These are phyloP conservation scores for Claviceps sp. DNA, from an alignment of 2,329 filamentous ascomycete genomes.

Conservation along the genomic window DNA sequence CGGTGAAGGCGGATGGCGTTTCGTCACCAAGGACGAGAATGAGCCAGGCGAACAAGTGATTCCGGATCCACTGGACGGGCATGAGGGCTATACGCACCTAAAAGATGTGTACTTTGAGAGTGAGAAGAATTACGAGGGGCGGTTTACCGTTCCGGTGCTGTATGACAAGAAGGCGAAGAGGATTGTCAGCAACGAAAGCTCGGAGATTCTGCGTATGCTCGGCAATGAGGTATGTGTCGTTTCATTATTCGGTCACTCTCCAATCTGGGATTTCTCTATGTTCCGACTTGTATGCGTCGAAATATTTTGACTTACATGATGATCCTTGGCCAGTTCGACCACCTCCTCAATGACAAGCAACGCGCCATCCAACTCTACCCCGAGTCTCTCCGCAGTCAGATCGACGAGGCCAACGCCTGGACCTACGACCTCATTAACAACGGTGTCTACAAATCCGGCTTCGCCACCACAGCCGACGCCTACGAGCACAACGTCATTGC, in stretches of 20 bases:
- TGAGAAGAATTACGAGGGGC: slow-evolving; percentile 57
- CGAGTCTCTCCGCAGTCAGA: slow-evolving; percentile 43
- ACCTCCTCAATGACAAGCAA: slow-evolving; percentile 46
- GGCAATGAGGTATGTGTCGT: slow-evolving; percentile 47
- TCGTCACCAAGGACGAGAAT: slow-evolving; percentile 49
- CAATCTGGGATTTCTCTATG: background rate
- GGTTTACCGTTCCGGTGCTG: slow-evolving; percentile 79
- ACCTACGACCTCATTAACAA: slow-evolving; percentile 64
- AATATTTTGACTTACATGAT: background rate
- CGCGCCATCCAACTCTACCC: slow-evolving; percentile 56
- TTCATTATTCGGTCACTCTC: background rate
- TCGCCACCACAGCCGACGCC: slow-evolving; percentile 69
- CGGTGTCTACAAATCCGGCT: slow-evolving; percentile 64
- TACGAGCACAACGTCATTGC: slow-evolving; percentile 61
- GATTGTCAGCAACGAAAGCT: slow-evolving; percentile 86
- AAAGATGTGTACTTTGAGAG: slow-evolving; percentile 68
- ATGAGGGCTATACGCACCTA: slow-evolving; percentile 55
- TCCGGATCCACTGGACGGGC: slow-evolving; percentile 55
- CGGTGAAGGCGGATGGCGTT: slow-evolving; percentile 63
- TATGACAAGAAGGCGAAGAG: slow-evolving; percentile 63
- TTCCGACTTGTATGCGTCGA: too few species aligned
- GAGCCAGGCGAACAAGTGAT: slow-evolving; percentile 49
- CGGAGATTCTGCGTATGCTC: slow-evolving; percentile 87
- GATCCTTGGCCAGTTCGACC: slow-evolving; percentile 44
- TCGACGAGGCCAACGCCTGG: slow-evolving; percentile 71